Percentiles rank a stretch among this genome's conserved stretches.
These are phyloP conservation scores for Ophiorrhiza pumila DNA, from an alignment of 257 asterid species.

Conservation along the genomic window DNA sequence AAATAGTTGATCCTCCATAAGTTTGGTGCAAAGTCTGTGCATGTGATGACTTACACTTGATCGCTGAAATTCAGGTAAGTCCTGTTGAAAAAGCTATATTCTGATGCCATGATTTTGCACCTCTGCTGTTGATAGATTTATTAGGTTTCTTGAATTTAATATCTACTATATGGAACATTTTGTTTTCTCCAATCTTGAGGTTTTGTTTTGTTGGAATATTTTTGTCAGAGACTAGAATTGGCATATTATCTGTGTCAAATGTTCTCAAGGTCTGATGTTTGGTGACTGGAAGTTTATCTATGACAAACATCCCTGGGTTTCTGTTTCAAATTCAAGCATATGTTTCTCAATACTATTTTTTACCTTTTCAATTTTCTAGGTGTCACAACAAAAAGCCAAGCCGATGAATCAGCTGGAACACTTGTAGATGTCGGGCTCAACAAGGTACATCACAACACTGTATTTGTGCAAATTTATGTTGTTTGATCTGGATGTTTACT, in stretches of 20 bases:
- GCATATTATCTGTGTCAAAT: neutral
- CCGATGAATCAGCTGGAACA: conserved; percentile 45
- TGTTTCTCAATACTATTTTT: neutral
- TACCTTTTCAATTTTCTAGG: conserved; percentile 37
- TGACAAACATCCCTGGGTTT: neutral
- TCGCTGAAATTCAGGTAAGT: conserved; percentile 93
- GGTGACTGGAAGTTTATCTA: neutral
- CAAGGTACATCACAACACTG: conserved; percentile 47
- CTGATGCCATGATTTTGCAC: conserved; percentile 73
- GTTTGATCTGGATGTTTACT: conserved; percentile 9
- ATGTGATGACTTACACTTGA: conserved; percentile 95
- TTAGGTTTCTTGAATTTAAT: neutral
- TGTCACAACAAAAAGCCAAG: conserved; percentile 51
- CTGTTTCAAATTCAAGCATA: conserved; percentile 2
- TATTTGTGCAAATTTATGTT: conserved; percentile 7
- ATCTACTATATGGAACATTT: neutral
- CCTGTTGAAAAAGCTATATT: conserved; percentile 48
- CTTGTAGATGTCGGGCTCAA: conserved; percentile 92
- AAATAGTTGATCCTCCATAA: neutral
- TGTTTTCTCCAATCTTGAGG: neutral
- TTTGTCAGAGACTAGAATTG: neutral
- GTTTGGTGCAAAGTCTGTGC: conserved; percentile 49
- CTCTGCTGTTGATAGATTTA: conserved; percentile 14
- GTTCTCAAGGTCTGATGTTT: neutral
- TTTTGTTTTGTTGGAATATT: neutral